Base-by-base conservation (phyloP, 805 yeast species). In the Zygotorulaspora florentina region DNA sequence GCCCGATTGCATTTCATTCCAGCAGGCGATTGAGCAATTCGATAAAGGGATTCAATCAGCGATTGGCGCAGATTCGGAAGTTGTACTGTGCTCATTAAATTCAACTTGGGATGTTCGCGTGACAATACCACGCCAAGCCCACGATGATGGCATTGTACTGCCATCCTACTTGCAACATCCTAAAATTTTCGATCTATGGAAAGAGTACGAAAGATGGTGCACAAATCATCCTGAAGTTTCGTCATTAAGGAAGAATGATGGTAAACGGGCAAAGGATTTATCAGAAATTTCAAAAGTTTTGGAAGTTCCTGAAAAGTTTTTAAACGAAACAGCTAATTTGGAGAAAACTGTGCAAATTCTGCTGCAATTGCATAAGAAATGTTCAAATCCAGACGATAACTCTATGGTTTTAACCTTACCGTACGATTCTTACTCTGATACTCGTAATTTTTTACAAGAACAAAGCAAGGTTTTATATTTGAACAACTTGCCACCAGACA, bases 151-250 rank as follows among this genome's bases (percentile, higher is more conserved):
- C 9, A 81, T 85, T 46, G 75, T 73, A 3, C 72, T 89, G 45
- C 96, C 96, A 0, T 72, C 77, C 3, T 87, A 83, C 61, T 67
- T 90, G 47, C 87, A 83, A 61, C 82, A 83, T 53, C 85, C 96
- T 2, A 73, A 81, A 36, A 75, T 84, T 18, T 88, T 87, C 65
- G 96, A 87, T 64, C 67, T 89, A 50, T 75, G 77, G 59, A 77
- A 76, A 49, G 97, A 90, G 64, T 87, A 76, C 64, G 61, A 74
- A 35, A 83, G 80, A 55, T 85, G 88, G 86, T 86, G 83, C 62
- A 68, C 72, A 4, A 79, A 79, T 54, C 78, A 75, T 50, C 83
- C 87, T 15, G 58, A 59, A 23, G 40, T 45, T 9, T 28, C 49
- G 48, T 46, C 51, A 12, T 26, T 48, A 39, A 50, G 53, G 40